Evolutionary conservation across 176 grass and related monocot species (phyloP).

Genomic region (Canna indica): DNA sequence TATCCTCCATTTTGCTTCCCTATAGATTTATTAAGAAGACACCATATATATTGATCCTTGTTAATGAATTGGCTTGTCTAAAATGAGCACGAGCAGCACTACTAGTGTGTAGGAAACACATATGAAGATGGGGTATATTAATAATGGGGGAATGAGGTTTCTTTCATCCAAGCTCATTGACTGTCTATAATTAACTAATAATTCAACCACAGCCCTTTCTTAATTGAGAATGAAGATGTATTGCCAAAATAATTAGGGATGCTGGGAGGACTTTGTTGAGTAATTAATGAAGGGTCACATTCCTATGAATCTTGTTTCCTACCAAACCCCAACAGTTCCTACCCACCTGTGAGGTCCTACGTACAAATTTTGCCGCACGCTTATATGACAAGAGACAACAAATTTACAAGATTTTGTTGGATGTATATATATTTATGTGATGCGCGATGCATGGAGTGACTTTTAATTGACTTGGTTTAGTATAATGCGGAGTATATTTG

Average conservation of each 20-base stretch:
- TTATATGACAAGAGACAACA: neutral
- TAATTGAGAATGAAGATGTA: too few species aligned
- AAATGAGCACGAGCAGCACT: conserved; percentile 2
- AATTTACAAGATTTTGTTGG: neutral
- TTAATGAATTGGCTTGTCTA: neutral
- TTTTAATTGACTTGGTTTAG: too few species aligned
- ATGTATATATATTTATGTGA: too few species aligned
- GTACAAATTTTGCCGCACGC: neutral
- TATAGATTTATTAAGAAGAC: too few species aligned
- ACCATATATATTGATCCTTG: too few species aligned
- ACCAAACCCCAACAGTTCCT: conserved; percentile 32
- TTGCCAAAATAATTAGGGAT: conserved; percentile 7
- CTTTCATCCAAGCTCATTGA: conserved; percentile 12
- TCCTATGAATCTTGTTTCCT: conserved; percentile 14
- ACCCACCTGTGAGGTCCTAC: conserved; percentile 1
- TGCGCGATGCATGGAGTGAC: too few species aligned
- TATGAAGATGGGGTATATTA: neutral
- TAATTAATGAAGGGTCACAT: conserved; percentile 9
- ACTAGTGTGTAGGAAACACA: neutral
- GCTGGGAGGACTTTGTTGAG: conserved; percentile 16
- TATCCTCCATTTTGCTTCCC: conserved; percentile 23
- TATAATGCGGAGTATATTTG: too few species aligned
- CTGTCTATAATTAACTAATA: too few species aligned
- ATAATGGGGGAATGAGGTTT: neutral
- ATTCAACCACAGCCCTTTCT: too few species aligned